Percentiles rank a stretch among this genome's conserved stretches.
Conservation (phyloP, 805 yeast genomes). For the Saturnispora kantuleensis region DNA sequence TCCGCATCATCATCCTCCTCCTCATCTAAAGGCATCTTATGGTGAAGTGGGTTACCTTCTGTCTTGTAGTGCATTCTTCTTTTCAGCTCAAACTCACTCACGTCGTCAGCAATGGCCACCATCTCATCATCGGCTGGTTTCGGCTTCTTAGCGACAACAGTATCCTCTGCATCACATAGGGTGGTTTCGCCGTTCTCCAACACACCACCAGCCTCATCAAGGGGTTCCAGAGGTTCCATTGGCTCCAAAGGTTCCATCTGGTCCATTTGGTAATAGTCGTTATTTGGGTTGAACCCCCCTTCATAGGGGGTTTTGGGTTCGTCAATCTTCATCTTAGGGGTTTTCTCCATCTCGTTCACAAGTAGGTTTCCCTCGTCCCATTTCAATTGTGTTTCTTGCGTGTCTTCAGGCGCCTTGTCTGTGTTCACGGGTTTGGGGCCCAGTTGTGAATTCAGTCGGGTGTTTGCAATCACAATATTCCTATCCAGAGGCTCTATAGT, state of each 20-base stretch:
- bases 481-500: constrained; percentile 29
- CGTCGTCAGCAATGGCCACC: constrained; percentile 12
- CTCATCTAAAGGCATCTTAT: constrained; percentile 7
- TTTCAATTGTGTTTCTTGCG: constrained; percentile 35
- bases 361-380: constrained; percentile 82
- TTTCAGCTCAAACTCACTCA: constrained; percentile 4
- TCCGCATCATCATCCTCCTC: constrained; percentile 24
- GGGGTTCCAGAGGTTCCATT: constrained; percentile 29
- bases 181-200: constrained; percentile 17
- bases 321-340: constrained; percentile 73
- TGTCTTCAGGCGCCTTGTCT: constrained; percentile 30
- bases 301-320: constrained; percentile 96
- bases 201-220: constrained; percentile 20
- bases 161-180: neutral
- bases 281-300: constrained; percentile 75
- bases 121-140: constrained; percentile 11
- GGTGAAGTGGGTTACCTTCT: constrained; percentile 7
- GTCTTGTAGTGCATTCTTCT: constrained; percentile 8
- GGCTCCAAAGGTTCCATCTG: constrained; percentile 49
- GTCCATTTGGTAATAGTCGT: constrained; percentile 68
- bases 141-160: neutral
- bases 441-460: constrained; percentile 57
- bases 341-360: constrained; percentile 62
- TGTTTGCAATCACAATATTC: constrained; percentile 69
- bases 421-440: constrained; percentile 18